A percentile compares a stretch with the other conserved stretches of the same genome.
Evolutionary conservation across 2,329 filamentous ascomycete genomes (phyloP).

Genomic region (Neoarthrinium moseri): DNA sequence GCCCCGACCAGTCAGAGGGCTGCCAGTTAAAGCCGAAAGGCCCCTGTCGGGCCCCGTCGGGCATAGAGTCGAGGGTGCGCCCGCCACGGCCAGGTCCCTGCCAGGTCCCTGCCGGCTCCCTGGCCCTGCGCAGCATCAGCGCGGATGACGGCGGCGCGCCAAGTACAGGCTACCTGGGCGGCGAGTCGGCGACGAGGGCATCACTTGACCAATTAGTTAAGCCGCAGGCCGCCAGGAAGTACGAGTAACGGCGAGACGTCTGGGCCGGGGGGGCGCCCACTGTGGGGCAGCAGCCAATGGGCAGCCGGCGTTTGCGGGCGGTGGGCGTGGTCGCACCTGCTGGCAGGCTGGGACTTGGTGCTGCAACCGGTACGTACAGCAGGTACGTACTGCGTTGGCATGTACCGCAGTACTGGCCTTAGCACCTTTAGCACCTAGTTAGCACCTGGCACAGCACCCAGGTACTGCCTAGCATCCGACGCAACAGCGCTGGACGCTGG

Average conservation of each 20-base stretch:
- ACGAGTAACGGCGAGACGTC: conserved; percentile 2
- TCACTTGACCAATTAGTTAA: conserved; percentile 10
- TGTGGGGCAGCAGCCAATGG: conserved; percentile 4
- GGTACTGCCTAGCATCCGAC: no score
- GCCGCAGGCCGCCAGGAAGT: conserved; percentile 4
- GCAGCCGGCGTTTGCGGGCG: not conserved
- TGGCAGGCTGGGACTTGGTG: no score
- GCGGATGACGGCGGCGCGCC: not conserved
- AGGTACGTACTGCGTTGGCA: no score
- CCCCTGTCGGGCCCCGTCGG: not conserved
- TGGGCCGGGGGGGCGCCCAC: not conserved
- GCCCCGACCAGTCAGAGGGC: not conserved
- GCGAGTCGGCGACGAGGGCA: not conserved
- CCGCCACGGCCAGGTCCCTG: not conserved
- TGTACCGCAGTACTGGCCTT: no score
- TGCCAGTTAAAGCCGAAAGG: no score
- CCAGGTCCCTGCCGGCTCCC: not conserved
- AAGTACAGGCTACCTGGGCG: conserved; percentile 3
- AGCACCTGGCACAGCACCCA: no score
- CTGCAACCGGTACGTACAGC: no score
- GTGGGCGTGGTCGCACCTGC: no score
- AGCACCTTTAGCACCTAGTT: no score
- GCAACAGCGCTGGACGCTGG: no score
- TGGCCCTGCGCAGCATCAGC: not conserved
- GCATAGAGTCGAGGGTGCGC: not conserved